Base-by-base conservation (phyloP, 768 basidiomycete genomes). In the Cyclocybe aegerita region DNA sequence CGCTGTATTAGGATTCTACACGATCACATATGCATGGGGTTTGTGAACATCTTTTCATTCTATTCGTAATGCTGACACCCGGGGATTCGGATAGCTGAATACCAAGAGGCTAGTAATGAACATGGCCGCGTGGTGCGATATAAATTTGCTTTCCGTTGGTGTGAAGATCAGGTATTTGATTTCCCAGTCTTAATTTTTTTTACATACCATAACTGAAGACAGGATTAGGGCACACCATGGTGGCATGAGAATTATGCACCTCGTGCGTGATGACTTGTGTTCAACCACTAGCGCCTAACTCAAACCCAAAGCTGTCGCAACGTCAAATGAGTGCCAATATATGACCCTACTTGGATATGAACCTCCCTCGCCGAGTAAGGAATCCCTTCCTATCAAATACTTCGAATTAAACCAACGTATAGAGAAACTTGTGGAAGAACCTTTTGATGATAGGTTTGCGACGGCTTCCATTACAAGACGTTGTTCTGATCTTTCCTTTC, bases 121-220 rank as follows among this genome's bases (percentile, higher is more conserved):
- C 64, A 58, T 31, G 78, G 79, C 9, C 70, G 67, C n/a, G 80
- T 88, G n/a, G 76, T 89, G 9, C 74, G 90, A 6, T 89, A 82
- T 63, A 93, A 92, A 63, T 91, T 93, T 58, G 83, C 85, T 4
- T 93, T 93, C 56, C 85, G 86, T 57, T 93, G 90, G 89, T 89
- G 88, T 55, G 79, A 84, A 52, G 78, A 74, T 38, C 90, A 92
- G 70, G 88, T 56, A 46, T 15, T 34, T 43, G 10, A 30, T 30
- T 34, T 17, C 47, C 23, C 10, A 23, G 30, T n/a, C 9, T 14
- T 17, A 31, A 33, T 30, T 37, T 33, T 34, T 32, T 12, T 14
- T 31, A 2, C 15, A 41, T 39, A 7, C 32, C 32, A 14, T 43
- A 32, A 32, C 30, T 29, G 37, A 50, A 17, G 9, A 16, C 31